phyloP scores from a whole-genome alignment of 1,284 basidiomycete species.

The Irpex rosettiformis region DNA sequence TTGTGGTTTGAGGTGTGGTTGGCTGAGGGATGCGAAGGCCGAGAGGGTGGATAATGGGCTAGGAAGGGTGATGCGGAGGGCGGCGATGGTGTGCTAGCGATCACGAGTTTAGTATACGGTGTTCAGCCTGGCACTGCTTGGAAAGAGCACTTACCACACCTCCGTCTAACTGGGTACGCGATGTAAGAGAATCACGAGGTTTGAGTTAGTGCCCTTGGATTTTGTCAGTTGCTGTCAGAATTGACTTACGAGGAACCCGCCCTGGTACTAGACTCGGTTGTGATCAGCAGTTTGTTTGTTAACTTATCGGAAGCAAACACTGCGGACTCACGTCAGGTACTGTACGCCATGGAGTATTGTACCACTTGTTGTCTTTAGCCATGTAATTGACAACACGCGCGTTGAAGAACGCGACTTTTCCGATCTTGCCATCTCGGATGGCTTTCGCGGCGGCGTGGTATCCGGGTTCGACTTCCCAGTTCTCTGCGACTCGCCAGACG shows the following conservation, averaged over 20 bases:
- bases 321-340: slow-evolving; percentile 63
- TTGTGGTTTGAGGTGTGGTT: slow-evolving; percentile 66
- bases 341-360: slow-evolving; percentile 80
- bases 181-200: slow-evolving; percentile 12
- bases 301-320: neutral
- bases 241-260: slow-evolving; percentile 65
- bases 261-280: slow-evolving; percentile 64
- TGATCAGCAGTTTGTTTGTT: too few species aligned
- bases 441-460: slow-evolving; percentile 49
- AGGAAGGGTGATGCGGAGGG: slow-evolving; percentile 59
- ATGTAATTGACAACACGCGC: slow-evolving; percentile 53
- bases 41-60: slow-evolving; percentile 51
- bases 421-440: slow-evolving; percentile 57
- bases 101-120: slow-evolving; percentile 6
- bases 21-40: slow-evolving; percentile 64
- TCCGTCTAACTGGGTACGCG: slow-evolving; percentile 52
- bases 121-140: neutral
- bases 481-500: slow-evolving; percentile 85
- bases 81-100: slow-evolving; percentile 66
- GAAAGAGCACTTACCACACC: slow-evolving; percentile 52
- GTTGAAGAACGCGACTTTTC: slow-evolving; percentile 62
- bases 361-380: slow-evolving; percentile 65
- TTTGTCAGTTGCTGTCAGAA: neutral
- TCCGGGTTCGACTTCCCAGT: slow-evolving; percentile 71
- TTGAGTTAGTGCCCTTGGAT: slow-evolving; percentile 14